Conservation (phyloP, 2,329 filamentous ascomycete species). For the Fusarium sp. region DNA sequence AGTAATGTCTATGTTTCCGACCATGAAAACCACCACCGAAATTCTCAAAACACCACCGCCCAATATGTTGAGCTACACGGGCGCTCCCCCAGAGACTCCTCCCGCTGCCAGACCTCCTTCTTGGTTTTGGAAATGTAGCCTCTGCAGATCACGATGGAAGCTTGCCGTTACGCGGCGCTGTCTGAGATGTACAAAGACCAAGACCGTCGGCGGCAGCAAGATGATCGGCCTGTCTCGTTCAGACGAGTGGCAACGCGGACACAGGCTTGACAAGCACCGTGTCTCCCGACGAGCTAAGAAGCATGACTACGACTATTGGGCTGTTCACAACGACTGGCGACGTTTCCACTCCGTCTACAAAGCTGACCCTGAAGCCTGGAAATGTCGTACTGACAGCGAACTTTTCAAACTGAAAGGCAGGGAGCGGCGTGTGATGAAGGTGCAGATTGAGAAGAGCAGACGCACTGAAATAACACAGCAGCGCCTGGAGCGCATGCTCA, state of each 20-base stretch:
- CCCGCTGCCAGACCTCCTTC: conserved; percentile 11
- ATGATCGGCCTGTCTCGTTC: neutral
- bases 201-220: neutral
- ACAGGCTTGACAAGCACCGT: too few species aligned
- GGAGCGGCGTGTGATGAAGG: neutral
- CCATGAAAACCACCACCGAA: neutral
- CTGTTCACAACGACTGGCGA: conserved; percentile 45
- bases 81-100: neutral
- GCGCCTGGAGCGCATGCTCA: conserved; percentile 12
- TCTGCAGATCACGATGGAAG: conserved; percentile 45
- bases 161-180: conserved; percentile 31
- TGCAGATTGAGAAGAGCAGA: neutral
- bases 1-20: neutral
- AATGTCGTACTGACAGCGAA: neutral
- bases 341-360: conserved; percentile 27
- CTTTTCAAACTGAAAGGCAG: neutral
- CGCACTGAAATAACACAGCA: neutral
- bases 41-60: neutral
- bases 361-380: conserved; percentile 10
- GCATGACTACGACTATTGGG: conserved; percentile 51
- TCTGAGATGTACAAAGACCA: conserved; percentile 5
- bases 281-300: neutral
- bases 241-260: neutral
- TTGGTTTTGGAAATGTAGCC: conserved; percentile 52
- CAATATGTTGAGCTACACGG: neutral